These are phyloP conservation scores for Ophiostoma ips DNA, from an alignment of 2,329 filamentous ascomycete species.

Conservation along the genomic window DNA sequence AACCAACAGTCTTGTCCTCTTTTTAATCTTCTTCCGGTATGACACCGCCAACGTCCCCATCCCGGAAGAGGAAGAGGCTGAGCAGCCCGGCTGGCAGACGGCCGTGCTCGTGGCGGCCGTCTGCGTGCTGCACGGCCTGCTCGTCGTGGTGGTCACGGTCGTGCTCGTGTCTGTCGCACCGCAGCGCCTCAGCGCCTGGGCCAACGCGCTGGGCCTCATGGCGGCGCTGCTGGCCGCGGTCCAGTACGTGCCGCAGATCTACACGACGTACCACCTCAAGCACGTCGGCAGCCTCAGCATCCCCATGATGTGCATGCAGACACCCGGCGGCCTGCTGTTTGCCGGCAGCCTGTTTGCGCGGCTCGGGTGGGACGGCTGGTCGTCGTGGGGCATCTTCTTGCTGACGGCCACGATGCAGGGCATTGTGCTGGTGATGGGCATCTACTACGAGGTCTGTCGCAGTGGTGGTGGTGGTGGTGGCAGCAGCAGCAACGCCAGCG, in stretches of 20 bases:
- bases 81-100: slow-evolving; percentile 58
- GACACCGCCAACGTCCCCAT: slow-evolving; percentile 36
- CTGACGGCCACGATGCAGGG: slow-evolving; percentile 80
- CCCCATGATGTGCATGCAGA: slow-evolving; percentile 97
- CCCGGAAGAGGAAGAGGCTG: slow-evolving; percentile 32
- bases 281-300: slow-evolving; percentile 86
- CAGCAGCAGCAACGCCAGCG: slow-evolving; percentile 10
- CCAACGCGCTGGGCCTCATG: slow-evolving; percentile 70
- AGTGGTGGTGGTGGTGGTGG: neutral
- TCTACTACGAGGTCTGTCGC: slow-evolving; percentile 48
- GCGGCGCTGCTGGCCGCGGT: slow-evolving; percentile 66
- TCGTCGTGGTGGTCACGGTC: slow-evolving; percentile 53
- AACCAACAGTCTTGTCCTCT: slow-evolving; percentile 65
- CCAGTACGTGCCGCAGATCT: slow-evolving; percentile 93
- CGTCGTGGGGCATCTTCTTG: slow-evolving; percentile 84
- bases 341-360: slow-evolving; percentile 70
- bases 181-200: slow-evolving; percentile 58
- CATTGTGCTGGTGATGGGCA: slow-evolving; percentile 61
- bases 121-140: slow-evolving; percentile 63
- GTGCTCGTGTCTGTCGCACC: slow-evolving; percentile 52
- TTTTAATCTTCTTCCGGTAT: slow-evolving; percentile 82
- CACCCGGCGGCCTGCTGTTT: slow-evolving; percentile 82
- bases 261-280: slow-evolving; percentile 73
- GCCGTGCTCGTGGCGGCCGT: slow-evolving; percentile 60
- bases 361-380: slow-evolving; percentile 76